phyloP scores from a whole-genome alignment of 371 early-diverging fungal species.

The Zopfochytrium polystomum region DNA sequence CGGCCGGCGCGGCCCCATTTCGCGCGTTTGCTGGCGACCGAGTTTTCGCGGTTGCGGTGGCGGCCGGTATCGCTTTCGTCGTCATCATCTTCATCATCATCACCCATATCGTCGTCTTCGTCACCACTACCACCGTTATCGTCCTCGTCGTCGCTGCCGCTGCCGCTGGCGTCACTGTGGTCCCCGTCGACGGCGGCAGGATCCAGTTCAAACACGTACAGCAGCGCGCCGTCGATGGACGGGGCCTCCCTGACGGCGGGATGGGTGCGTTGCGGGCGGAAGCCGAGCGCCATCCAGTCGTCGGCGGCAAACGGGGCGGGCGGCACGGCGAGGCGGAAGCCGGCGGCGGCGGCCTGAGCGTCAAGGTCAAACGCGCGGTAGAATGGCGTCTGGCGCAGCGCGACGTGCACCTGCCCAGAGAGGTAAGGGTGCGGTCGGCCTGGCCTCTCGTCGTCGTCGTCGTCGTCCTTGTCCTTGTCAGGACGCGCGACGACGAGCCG shows the following conservation, averaged over 20 bases:
- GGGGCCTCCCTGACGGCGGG: slow-evolving; percentile 41
- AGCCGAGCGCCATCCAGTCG: slow-evolving; percentile 32
- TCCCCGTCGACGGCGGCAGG: background rate
- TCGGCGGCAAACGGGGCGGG: slow-evolving; percentile 24
- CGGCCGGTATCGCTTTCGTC: background rate
- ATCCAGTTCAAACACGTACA: slow-evolving; percentile 28
- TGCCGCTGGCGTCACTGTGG: slow-evolving; percentile 1
- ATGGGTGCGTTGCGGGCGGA: slow-evolving; percentile 34
- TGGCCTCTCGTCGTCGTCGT: background rate
- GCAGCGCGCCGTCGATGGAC: slow-evolving; percentile 28
- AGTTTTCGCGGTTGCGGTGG: background rate
- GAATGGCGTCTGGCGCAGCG: slow-evolving; percentile 37
- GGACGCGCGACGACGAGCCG: slow-evolving; percentile 5
- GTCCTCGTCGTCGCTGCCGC: background rate
- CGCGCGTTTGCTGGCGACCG: too few relatives aligned
- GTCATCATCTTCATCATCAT: background rate
- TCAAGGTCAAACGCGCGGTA: slow-evolving; percentile 28
- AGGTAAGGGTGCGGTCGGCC: background rate
- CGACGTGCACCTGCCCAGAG: slow-evolving; percentile 26
- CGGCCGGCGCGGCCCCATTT: too few relatives aligned
- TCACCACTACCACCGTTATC: background rate
- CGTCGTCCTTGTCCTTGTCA: slow-evolving; percentile 3
- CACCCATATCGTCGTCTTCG: background rate
- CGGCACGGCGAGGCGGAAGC: slow-evolving; percentile 16
- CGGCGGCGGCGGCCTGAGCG: slow-evolving; percentile 18